phyloP scores from a whole-genome alignment of 2,329 filamentous ascomycete genomes.

The Ampelomyces quisqualis region DNA sequence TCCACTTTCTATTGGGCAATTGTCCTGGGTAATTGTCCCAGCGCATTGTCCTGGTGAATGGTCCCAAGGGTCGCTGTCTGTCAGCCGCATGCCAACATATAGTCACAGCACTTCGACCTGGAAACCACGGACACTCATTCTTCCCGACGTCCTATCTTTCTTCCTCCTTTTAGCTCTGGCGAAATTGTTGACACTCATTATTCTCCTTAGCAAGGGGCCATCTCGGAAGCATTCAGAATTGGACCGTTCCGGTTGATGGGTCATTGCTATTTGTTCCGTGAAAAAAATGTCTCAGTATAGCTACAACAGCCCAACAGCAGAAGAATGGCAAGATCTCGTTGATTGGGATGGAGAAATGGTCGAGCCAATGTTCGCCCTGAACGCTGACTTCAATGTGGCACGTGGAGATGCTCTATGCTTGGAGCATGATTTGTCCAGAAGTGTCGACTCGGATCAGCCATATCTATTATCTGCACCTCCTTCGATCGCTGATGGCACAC shows the following conservation, averaged over 20 bases:
- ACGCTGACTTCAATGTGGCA: slow-evolving; percentile 13
- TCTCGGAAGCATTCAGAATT: slow-evolving; percentile 2
- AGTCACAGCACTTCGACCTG: slow-evolving; percentile 15
- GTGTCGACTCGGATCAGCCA: slow-evolving; percentile 22
- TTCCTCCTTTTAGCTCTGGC: slow-evolving; percentile 3
- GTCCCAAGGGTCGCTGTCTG: slow-evolving; percentile 9
- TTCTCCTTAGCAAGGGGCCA: slow-evolving; percentile 11
- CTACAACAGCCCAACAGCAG: slow-evolving; percentile 18
- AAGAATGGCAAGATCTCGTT: slow-evolving; percentile 35
- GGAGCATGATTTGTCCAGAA: slow-evolving; percentile 22
- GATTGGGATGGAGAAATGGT: slow-evolving; percentile 34
- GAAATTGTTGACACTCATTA: slow-evolving; percentile 8
- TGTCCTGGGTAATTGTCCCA: slow-evolving; percentile 11
- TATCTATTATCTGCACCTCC: slow-evolving; percentile 26
- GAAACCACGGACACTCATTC: too few relatives aligned
- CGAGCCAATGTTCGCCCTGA: slow-evolving; percentile 30
- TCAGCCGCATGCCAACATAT: slow-evolving; percentile 24
- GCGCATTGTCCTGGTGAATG: slow-evolving; percentile 16
- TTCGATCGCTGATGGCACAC: slow-evolving; percentile 27
- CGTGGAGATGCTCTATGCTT: slow-evolving; percentile 12
- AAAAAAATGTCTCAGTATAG: slow-evolving; percentile 19
- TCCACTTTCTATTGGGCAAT: slow-evolving; percentile 10
- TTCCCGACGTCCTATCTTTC: too few relatives aligned
- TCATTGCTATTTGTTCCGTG: background rate
- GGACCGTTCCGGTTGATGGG: background rate